A percentile compares a stretch with the other conserved stretches of the same genome.
Evolutionary conservation across 108 stramenopile genomes (phyloP).

Genomic region (Nitzschia palea): DNA sequence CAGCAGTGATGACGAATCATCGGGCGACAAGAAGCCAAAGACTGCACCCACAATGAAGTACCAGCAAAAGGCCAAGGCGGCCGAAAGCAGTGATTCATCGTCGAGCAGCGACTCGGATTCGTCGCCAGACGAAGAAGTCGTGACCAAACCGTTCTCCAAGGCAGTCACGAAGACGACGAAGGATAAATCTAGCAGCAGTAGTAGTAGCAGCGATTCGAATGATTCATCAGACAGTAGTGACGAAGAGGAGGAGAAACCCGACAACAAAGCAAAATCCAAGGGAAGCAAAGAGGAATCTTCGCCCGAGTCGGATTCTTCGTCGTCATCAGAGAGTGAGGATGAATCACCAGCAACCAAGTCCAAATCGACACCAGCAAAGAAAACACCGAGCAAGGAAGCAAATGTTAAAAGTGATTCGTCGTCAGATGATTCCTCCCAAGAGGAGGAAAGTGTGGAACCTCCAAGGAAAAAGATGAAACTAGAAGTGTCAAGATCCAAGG

Average conservation of each 20-base stretch:
- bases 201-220: constrained; percentile 7
- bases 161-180: constrained; percentile 3
- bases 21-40: not conserved
- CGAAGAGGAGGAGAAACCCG: not conserved
- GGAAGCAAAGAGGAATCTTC: constrained; percentile 2
- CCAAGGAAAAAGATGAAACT: constrained; percentile 28
- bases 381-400: not conserved
- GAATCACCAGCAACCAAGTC: not conserved
- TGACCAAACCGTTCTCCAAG: not conserved
- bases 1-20: not conserved
- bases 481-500: constrained; percentile 2
- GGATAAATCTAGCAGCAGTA: constrained; percentile 1
- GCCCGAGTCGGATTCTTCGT: constrained; percentile 2
- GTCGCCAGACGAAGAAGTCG: constrained; percentile 15
- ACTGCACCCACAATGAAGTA: not conserved
- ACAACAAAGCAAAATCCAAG: not conserved
- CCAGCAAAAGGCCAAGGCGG: not conserved
- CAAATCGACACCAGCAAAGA: not conserved
- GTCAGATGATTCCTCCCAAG: not conserved
- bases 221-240: constrained; percentile 21
- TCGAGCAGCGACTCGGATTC: too few species aligned
- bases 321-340: constrained; percentile 5
- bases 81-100: constrained; percentile 18
- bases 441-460: constrained; percentile 16
- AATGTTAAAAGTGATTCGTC: not conserved